Percentiles rank a stretch among this genome's conserved stretches.
Evolutionary conservation across 2,329 filamentous ascomycete species (phyloP).

Genomic region (Emergomyces orientalis): DNA sequence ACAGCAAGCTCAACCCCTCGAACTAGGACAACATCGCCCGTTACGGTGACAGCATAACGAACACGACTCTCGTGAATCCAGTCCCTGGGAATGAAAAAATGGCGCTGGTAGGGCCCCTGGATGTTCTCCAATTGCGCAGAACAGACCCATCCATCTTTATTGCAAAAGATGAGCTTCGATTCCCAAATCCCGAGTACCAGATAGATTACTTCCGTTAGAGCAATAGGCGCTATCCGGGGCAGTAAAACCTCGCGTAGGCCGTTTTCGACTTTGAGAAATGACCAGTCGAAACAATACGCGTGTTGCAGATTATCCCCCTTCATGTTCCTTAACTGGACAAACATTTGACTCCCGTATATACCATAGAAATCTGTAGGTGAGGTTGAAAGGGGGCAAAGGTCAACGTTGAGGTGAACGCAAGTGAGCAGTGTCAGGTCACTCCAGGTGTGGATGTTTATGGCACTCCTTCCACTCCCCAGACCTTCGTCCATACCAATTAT

Average conservation of each 20-base stretch:
- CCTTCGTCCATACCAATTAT: constrained; percentile 23
- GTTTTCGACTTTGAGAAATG: constrained; percentile 13
- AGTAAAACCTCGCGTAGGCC: background rate
- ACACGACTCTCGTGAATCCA: constrained; percentile 23
- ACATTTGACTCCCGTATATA: constrained; percentile 19
- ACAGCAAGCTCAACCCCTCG: constrained; percentile 21
- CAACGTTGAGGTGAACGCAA: constrained; percentile 6
- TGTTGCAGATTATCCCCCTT: background rate
- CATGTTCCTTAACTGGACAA: constrained; percentile 10
- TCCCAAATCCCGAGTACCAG: constrained; percentile 18
- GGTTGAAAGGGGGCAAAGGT: background rate
- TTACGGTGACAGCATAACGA: constrained; percentile 16
- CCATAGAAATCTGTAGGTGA: constrained; percentile 8
- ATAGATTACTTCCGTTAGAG: constrained; percentile 12
- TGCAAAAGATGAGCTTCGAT: constrained; percentile 22
- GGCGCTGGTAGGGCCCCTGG: constrained; percentile 16
- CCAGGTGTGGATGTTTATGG: constrained; percentile 22
- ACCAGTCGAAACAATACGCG: constrained; percentile 14
- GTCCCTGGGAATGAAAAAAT: constrained; percentile 28
- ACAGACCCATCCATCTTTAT: constrained; percentile 24
- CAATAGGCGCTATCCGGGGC: background rate
- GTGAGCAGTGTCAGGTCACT: constrained; percentile 22
- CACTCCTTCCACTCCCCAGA: constrained; percentile 6
- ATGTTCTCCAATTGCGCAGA: constrained; percentile 17
- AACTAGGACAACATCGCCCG: constrained; percentile 22